A percentile compares a stretch with the other conserved stretches of the same genome.
Conservation (phyloP, 257 asterid species). For the Lavandula angustifolia region DNA sequence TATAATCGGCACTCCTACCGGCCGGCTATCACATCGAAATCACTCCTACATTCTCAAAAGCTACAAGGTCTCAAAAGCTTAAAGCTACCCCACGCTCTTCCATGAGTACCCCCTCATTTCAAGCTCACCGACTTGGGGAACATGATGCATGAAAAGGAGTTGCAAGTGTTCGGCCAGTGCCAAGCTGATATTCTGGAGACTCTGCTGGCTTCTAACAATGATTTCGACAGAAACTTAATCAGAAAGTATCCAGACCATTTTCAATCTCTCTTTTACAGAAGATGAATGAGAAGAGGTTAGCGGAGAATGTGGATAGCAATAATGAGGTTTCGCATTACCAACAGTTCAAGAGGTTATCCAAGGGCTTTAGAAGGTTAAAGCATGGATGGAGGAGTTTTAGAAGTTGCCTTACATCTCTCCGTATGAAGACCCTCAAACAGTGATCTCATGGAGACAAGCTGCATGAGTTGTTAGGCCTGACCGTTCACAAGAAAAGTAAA, state of each 20-base stretch:
- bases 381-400: conserved; percentile 96
- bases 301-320: neutral
- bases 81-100: conserved; percentile 84
- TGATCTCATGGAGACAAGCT: conserved; percentile 95
- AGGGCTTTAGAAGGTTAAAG: conserved; percentile 91
- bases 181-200: conserved; percentile 64
- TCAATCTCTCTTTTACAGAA: conserved; percentile 73
- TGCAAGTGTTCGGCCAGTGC: conserved; percentile 46
- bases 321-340: conserved; percentile 40
- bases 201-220: conserved; percentile 70
- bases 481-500: conserved; percentile 81
- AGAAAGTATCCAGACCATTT: conserved; percentile 65
- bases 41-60: conserved; percentile 68
- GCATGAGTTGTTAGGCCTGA: conserved; percentile 76
- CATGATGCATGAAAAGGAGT: conserved; percentile 61
- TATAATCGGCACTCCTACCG: conserved; percentile 62
- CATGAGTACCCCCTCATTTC: conserved; percentile 89
- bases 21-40: conserved; percentile 62
- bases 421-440: conserved; percentile 80
- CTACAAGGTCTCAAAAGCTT: too few species aligned
- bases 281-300: conserved; percentile 54
- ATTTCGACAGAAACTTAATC: conserved; percentile 61
- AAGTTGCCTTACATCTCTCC: conserved; percentile 95
- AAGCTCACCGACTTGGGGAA: conserved; percentile 61
- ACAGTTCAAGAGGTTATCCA: conserved; percentile 77